Percentiles rank a stretch among this genome's conserved stretches.
These are phyloP conservation scores for Pulveroboletus sp. DNA, from an alignment of 768 basidiomycete genomes.

Conservation along the genomic window DNA sequence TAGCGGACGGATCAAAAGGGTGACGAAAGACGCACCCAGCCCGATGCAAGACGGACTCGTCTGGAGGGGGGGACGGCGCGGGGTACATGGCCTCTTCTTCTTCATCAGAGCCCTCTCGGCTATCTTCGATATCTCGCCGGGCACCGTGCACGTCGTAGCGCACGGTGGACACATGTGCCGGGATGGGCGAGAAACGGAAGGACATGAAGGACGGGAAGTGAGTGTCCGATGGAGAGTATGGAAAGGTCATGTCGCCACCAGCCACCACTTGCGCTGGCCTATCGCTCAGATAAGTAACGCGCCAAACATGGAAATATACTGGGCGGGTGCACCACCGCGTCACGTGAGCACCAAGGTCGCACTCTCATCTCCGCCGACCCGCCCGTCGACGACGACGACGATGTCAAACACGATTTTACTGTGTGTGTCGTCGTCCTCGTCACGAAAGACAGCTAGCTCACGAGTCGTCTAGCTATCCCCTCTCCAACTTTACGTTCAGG, in stretches of 20 bases:
- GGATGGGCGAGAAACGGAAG: neutral
- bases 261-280: too few relatives aligned
- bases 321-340: neutral
- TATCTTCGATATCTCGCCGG: neutral
- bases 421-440: slow-evolving; percentile 26
- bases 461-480: slow-evolving; percentile 54
- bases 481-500: slow-evolving; percentile 94
- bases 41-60: slow-evolving; percentile 43
- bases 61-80: slow-evolving; percentile 25
- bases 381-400: slow-evolving; percentile 18
- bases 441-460: neutral
- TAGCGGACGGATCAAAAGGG: neutral
- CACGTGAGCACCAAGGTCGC: slow-evolving; percentile 9
- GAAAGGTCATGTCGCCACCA: neutral
- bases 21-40: slow-evolving; percentile 43
- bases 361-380: slow-evolving; percentile 6
- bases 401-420: slow-evolving; percentile 54
- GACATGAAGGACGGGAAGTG: slow-evolving; percentile 8
- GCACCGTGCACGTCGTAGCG: neutral
- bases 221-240: neutral
- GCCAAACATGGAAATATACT: slow-evolving; percentile 5
- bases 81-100: slow-evolving; percentile 13
- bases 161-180: neutral
- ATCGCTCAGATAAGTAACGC: neutral
- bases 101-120: slow-evolving; percentile 1